These are phyloP conservation scores for Aspergillus texensis DNA, from an alignment of 2,329 filamentous ascomycete species.

Conservation along the genomic window DNA sequence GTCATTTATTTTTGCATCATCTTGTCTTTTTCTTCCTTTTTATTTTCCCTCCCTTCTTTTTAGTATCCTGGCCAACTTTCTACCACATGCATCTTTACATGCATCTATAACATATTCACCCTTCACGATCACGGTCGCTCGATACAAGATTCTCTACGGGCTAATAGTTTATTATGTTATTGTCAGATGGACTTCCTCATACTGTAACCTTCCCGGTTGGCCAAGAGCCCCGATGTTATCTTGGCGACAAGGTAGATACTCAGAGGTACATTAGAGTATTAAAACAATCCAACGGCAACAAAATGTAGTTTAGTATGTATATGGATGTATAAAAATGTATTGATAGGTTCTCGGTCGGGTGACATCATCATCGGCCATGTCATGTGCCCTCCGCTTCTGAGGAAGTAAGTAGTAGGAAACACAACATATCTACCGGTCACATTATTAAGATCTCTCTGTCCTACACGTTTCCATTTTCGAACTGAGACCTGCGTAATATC, in stretches of 20 bases:
- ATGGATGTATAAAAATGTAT: not conserved
- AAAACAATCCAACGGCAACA: too few relatives aligned
- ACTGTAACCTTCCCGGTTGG: too few relatives aligned
- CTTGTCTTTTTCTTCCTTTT: not conserved
- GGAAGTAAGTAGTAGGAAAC: too few relatives aligned
- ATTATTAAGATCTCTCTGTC: not conserved
- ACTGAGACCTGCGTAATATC: not conserved
- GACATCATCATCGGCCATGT: conserved; percentile 29
- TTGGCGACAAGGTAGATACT: too few relatives aligned
- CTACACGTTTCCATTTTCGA: not conserved
- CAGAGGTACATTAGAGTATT: too few relatives aligned
- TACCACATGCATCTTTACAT: not conserved
- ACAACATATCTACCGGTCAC: not conserved
- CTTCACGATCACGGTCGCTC: too few relatives aligned
- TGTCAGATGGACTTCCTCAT: too few relatives aligned
- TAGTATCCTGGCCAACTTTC: not conserved
- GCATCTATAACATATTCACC: too few relatives aligned
- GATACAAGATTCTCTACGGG: too few relatives aligned
- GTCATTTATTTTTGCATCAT: not conserved
- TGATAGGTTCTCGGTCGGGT: conserved; percentile 17
- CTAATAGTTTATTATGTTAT: too few relatives aligned
- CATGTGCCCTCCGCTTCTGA: conserved; percentile 5
- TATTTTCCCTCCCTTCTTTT: not conserved
- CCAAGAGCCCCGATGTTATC: too few relatives aligned
- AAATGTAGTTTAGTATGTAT: not conserved